Percentiles rank a stretch among this genome's conserved stretches.
Evolutionary conservation across 2,329 filamentous ascomycete genomes (phyloP).

Genomic region (Monilinia vaccinii-corymbosi): DNA sequence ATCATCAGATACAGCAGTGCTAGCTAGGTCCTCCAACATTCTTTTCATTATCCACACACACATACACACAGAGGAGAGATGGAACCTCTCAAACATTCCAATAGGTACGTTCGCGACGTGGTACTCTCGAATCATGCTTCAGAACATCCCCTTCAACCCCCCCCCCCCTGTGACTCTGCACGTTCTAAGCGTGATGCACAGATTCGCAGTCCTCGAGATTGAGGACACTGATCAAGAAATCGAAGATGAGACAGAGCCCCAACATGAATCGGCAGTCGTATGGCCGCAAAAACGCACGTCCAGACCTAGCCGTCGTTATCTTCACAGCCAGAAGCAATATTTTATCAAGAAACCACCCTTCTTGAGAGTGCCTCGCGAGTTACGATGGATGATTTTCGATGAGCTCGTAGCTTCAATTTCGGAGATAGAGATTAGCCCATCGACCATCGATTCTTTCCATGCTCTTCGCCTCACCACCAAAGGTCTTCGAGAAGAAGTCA

Average conservation of each 20-base stretch:
- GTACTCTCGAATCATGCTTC: too few relatives aligned
- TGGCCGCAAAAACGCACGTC: not conserved
- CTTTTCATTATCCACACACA: not conserved
- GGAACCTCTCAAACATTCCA: not conserved
- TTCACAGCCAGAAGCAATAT: not conserved
- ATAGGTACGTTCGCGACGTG: not conserved
- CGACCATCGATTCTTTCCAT: not conserved
- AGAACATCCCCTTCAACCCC: rapidly evolving
- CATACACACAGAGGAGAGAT: not conserved
- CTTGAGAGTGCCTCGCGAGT: not conserved
- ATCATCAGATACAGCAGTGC: not conserved
- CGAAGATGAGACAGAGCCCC: not conserved
- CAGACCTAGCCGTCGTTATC: rapidly evolving
- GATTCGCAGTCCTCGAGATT: not conserved
- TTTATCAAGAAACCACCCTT: not conserved
- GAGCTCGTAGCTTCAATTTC: not conserved
- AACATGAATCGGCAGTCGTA: not conserved
- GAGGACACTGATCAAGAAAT: not conserved
- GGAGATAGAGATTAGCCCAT: not conserved
- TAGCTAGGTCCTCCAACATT: too few relatives aligned
- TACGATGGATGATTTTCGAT: not conserved
- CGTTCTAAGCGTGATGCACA: not conserved
- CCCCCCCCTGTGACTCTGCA: too few relatives aligned
- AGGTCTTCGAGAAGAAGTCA: not conserved
- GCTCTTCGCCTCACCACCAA: not conserved